phyloP scores from a whole-genome alignment of 106 monocot species.

The Cymbidium sinense region DNA sequence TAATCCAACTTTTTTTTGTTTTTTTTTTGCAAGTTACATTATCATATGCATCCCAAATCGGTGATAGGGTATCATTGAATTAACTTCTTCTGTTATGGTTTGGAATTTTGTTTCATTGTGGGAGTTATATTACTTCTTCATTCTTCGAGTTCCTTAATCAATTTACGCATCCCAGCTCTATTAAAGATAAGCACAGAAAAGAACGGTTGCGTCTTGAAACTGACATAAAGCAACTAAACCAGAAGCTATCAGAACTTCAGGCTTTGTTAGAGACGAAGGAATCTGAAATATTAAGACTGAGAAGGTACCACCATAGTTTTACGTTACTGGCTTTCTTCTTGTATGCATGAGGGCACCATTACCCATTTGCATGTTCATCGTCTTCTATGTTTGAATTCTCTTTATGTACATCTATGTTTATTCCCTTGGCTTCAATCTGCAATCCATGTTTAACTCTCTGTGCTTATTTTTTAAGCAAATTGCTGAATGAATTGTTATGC shows the following conservation, averaged over 20 bases:
- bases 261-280: constrained; percentile 84
- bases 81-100: not conserved
- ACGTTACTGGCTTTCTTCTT: not conserved
- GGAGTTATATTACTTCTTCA: not conserved
- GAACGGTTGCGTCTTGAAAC: constrained; percentile 71
- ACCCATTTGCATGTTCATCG: not conserved
- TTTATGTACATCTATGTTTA: not conserved
- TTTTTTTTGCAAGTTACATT: not conserved
- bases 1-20: not conserved
- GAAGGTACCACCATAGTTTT: constrained; percentile 35
- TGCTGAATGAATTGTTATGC: not conserved
- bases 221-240: constrained; percentile 93
- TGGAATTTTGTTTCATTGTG: not conserved
- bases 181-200: constrained; percentile 92
- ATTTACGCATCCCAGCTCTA: constrained; percentile 70
- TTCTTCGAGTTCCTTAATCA: constrained; percentile 56
- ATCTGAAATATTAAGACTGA: constrained; percentile 48
- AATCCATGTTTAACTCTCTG: not conserved
- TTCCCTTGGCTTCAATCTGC: not conserved
- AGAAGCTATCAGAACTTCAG: constrained; percentile 76
- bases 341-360: not conserved
- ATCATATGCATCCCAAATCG: not conserved
- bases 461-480: too few relatives aligned
- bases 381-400: not conserved
- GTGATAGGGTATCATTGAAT: not conserved